Evolutionary conservation across 257 asterid genomes (phyloP).

Genomic region (Jasminum sambac): DNA sequence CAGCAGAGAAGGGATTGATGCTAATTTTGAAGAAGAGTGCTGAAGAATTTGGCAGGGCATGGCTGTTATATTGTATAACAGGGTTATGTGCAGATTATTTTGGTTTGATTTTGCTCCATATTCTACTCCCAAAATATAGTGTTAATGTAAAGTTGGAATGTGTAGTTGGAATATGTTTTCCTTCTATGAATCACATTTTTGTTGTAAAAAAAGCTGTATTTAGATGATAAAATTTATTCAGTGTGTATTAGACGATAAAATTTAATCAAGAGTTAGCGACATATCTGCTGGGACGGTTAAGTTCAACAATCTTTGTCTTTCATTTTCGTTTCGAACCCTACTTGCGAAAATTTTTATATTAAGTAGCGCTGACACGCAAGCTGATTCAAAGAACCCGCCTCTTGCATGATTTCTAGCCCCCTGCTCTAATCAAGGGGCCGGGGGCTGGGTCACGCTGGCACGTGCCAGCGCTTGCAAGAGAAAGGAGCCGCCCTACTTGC

Average conservation of each 20-base stretch:
- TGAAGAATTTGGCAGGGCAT: neutral
- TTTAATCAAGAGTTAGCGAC: neutral
- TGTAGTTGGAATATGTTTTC: too few species aligned
- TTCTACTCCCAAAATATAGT: constrained; percentile 25
- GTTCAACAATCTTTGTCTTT: too few species aligned
- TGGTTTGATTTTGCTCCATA: constrained; percentile 29
- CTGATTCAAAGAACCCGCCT: too few species aligned
- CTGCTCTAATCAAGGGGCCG: too few species aligned
- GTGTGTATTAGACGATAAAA: neutral
- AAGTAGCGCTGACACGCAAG: too few species aligned
- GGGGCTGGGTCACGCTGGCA: too few species aligned
- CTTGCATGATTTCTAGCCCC: too few species aligned
- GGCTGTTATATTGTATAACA: constrained; percentile 40
- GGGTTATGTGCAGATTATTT: constrained; percentile 43
- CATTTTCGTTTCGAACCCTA: too few species aligned
- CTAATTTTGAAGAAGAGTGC: neutral
- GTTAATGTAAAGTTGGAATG: constrained; percentile 40
- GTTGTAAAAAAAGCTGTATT: neutral
- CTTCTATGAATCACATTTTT: neutral
- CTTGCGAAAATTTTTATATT: too few species aligned
- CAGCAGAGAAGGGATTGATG: constrained; percentile 1
- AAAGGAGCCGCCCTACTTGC: too few species aligned
- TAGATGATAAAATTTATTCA: neutral
- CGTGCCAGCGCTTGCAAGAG: too few species aligned
- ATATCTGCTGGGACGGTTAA: too few species aligned